A percentile compares a stretch with the other conserved stretches of the same genome.
Conservation (phyloP, 2,329 filamentous ascomycete genomes). For the Gnomoniopsis smithogilvyi region DNA sequence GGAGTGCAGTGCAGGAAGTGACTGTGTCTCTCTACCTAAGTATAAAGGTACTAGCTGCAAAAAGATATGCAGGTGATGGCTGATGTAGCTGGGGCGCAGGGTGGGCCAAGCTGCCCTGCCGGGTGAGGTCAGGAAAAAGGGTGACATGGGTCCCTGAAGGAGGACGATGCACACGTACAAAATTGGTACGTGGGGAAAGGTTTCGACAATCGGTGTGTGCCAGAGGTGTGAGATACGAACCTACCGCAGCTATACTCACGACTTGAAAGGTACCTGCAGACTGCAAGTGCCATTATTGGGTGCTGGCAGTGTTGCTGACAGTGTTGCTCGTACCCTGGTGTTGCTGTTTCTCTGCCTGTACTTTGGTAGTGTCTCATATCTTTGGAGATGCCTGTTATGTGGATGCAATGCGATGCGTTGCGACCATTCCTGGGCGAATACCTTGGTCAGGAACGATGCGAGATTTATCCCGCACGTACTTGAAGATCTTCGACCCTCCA, state of each 20-base stretch:
- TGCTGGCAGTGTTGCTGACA: background rate
- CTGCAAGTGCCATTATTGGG: background rate
- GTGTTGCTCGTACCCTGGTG: too few relatives aligned
- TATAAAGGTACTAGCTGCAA: constrained; percentile 5
- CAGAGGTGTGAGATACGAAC: constrained; percentile 13
- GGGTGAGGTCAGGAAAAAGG: constrained; percentile 8
- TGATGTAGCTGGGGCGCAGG: constrained; percentile 19
- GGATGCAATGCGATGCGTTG: background rate
- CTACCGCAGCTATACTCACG: background rate
- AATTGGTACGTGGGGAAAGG: constrained; percentile 9
- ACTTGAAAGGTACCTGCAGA: background rate
- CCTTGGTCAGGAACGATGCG: background rate
- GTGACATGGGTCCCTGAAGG: constrained; percentile 16
- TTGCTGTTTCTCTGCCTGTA: background rate
- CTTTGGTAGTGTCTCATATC: background rate
- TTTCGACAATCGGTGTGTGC: background rate
- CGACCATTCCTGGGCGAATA: background rate
- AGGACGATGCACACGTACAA: constrained; percentile 9
- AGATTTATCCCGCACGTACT: background rate
- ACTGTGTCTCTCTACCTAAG: constrained; percentile 7
- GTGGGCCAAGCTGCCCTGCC: constrained; percentile 12
- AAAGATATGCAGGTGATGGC: constrained; percentile 14
- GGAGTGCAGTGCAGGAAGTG: background rate
- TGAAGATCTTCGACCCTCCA: background rate
- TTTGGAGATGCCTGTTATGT: background rate